phyloP scores from a whole-genome alignment of 2,329 filamentous ascomycete genomes.

The Fusarium fracticaudum region DNA sequence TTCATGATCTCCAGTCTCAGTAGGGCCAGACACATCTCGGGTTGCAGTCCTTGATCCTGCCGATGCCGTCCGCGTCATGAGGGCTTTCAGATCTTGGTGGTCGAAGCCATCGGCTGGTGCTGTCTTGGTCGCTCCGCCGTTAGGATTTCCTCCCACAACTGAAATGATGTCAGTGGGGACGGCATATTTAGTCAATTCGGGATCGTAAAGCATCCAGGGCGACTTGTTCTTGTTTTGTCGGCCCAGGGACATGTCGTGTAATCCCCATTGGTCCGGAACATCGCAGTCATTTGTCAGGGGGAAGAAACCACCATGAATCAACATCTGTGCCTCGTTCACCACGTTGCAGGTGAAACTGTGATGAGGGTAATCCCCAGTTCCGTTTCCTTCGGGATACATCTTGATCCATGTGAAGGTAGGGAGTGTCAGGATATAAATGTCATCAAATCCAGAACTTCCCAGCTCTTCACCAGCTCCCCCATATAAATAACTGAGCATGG shows the following conservation, averaged over 20 bases:
- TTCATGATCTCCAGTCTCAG: slow-evolving; percentile 6
- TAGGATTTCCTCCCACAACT: slow-evolving; percentile 59
- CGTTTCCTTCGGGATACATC: slow-evolving; percentile 56
- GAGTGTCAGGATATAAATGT: slow-evolving; percentile 68
- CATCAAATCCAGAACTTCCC: slow-evolving; percentile 62
- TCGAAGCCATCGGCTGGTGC: slow-evolving; percentile 60
- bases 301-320: slow-evolving; percentile 70
- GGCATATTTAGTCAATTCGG: slow-evolving; percentile 59
- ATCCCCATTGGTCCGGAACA: slow-evolving; percentile 59
- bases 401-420: slow-evolving; percentile 71
- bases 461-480: slow-evolving; percentile 63
- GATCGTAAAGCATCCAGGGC: slow-evolving; percentile 62
- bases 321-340: slow-evolving; percentile 64
- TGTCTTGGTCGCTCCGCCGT: slow-evolving; percentile 63
- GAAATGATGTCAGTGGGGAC: slow-evolving; percentile 62
- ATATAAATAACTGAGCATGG: slow-evolving; percentile 63
- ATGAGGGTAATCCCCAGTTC: slow-evolving; percentile 55
- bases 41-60: slow-evolving; percentile 61
- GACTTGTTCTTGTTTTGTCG: slow-evolving; percentile 56
- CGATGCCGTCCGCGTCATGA: slow-evolving; percentile 62
- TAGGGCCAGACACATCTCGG: slow-evolving; percentile 48
- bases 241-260: slow-evolving; percentile 67
- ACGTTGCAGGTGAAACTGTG: slow-evolving; percentile 68
- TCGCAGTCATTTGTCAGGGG: slow-evolving; percentile 61
- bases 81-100: slow-evolving; percentile 60